Base-by-base conservation (phyloP, 2,329 filamentous ascomycete species). In the Seiridium cupressi region DNA sequence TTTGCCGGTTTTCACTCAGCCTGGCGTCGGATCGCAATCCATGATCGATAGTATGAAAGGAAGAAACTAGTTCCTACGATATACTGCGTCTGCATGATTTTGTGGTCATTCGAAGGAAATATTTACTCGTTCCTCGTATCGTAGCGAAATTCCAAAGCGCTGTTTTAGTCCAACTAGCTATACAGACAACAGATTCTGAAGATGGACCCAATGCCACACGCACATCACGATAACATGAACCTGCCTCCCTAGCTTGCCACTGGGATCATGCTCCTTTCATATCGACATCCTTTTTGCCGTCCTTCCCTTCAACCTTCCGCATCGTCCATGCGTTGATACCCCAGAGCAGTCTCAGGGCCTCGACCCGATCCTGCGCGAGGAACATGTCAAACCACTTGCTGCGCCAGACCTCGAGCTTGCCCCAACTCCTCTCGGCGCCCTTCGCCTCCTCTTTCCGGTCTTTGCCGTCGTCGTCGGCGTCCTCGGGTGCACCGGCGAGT, bases 361-460 rank as follows among this genome's bases (percentile, higher is more conserved):
- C 79, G 34, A 88, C 68, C 51, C 86, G 73, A 58, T 89, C 81
- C 31, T 82, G 76, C 0, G 71, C 68, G 53, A 80, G 64, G 66
- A 88, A 89, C 9, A 89, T 71, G 66, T 89, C 86, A 66, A 78
- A 87, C 86, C 86, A 89, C 44, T 70, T 75, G 63, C 83, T 88
- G 62, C 86, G 79, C 78, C 82, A 83, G 42, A 86, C 76, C 64
- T 81, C 76, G 2, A 88, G 72, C 63, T 75, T 76, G 8, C 78
- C 82, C 81, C 83, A 86, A 70, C 78, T 80, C 61, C 74, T 70
- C 2, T 35, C 55, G 5, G n/a, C 31, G 10, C 35, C 35, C 8
- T 11, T 26, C 8, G 5, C 38, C 11, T 44, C 36, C 31, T 42
- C 5, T 55, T 58, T 75, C 6, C 18, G 18, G 18, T 26, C 18